phyloP scores from a whole-genome alignment of 169 alveolate genomes.

The Cryptosporidium bovis region DNA sequence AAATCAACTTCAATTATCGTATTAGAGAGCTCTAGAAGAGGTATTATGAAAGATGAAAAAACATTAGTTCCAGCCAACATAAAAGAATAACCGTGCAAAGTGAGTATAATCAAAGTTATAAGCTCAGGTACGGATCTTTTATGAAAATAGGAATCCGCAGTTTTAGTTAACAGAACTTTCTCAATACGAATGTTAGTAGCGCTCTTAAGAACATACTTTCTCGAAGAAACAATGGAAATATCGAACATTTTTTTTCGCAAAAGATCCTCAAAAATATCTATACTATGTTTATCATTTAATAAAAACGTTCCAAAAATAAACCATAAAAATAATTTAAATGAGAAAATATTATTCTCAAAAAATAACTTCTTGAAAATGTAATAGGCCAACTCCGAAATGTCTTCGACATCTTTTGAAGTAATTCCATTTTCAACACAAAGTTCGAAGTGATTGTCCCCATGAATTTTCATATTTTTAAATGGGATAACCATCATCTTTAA shows the following conservation, averaged over 20 bases:
- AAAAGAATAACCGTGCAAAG: slow-evolving; percentile 13
- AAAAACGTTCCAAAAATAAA: slow-evolving; percentile 23
- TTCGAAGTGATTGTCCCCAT: no score
- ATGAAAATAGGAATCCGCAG: background rate
- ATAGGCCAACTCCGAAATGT: no score
- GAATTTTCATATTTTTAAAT: background rate
- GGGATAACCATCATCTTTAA: background rate
- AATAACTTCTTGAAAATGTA: no score
- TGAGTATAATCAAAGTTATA: background rate
- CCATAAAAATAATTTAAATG: slow-evolving; percentile 8
- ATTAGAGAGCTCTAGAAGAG: slow-evolving; percentile 1
- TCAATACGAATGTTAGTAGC: slow-evolving; percentile 31
- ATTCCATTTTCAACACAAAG: no score
- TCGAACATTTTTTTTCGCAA: background rate
- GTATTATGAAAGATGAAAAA: slow-evolving; percentile 15
- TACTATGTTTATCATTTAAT: background rate
- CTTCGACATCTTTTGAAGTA: no score
- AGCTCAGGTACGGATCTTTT: background rate
- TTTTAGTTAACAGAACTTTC: slow-evolving; percentile 18
- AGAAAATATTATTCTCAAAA: no score
- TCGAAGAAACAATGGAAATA: slow-evolving; percentile 23
- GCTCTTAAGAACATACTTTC: background rate
- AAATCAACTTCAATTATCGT: background rate
- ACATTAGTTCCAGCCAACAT: slow-evolving; percentile 29
- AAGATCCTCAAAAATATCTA: background rate